Evolutionary conservation across 371 early-diverging fungal species (phyloP).

Genomic region (Choanephora cucurbitarum): DNA sequence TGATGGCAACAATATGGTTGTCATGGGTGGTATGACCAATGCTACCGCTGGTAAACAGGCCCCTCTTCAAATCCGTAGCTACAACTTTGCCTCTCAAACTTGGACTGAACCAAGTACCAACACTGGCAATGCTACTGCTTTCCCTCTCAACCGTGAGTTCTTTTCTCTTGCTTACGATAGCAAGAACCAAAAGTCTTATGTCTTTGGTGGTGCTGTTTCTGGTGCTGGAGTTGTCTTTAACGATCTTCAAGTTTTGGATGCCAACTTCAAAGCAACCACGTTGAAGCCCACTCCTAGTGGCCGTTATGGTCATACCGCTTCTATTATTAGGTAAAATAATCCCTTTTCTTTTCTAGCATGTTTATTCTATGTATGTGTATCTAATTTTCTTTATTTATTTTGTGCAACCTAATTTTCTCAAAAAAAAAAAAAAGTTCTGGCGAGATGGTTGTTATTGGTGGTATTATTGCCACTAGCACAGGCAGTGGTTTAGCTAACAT

Average conservation of each 20-base stretch:
- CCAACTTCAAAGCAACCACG: conserved; percentile 16
- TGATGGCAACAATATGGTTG: conserved; percentile 17
- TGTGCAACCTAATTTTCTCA: conserved; percentile 1
- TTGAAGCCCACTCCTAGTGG: conserved; percentile 18
- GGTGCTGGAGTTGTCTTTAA: conserved; percentile 11
- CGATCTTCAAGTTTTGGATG: conserved; percentile 35
- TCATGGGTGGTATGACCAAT: conserved; percentile 28
- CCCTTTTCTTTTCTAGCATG: neutral
- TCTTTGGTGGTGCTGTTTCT: conserved; percentile 35
- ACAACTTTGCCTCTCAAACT: conserved; percentile 16
- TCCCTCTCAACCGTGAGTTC: conserved; percentile 18
- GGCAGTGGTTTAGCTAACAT: conserved; percentile 12
- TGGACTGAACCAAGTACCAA: conserved; percentile 21
- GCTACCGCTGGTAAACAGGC: conserved; percentile 5
- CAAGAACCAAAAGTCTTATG: conserved; percentile 20
- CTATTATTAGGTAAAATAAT: conserved; percentile 35
- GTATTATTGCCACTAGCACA: conserved; percentile 16
- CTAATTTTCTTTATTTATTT: conserved; percentile 6
- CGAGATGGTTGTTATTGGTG: conserved; percentile 44
- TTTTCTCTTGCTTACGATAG: conserved; percentile 23
- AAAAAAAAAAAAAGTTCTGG: conserved; percentile 35
- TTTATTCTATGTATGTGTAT: neutral
- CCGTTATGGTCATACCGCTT: conserved; percentile 43
- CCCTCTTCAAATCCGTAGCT: conserved; percentile 21
- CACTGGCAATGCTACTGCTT: neutral